Percentiles rank a stretch among this genome's conserved stretches.
phyloP scores from a whole-genome alignment of 75 land plant species.

The Sequoiadendron giganteum region DNA sequence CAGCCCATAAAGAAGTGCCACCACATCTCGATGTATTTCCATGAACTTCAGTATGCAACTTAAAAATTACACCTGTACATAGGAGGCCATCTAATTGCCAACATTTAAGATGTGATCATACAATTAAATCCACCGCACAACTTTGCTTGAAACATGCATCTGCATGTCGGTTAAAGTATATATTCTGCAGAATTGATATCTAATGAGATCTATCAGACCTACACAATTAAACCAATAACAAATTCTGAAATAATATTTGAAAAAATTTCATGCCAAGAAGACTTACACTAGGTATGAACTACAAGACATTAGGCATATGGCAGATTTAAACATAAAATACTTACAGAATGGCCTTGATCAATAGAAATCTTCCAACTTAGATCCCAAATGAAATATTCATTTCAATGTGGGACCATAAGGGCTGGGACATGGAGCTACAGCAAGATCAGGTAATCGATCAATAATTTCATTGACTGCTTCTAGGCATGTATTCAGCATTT shows the following conservation, averaged over 20 bases:
- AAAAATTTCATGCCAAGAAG: neutral
- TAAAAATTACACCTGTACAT: neutral
- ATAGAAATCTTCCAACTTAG: neutral
- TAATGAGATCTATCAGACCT: neutral
- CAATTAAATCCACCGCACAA: neutral
- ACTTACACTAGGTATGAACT: neutral
- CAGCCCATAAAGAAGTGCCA: neutral
- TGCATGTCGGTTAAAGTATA: neutral
- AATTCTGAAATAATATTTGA: neutral
- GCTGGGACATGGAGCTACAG: constrained; percentile 86
- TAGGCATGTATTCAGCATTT: constrained; percentile 66
- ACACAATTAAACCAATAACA: neutral
- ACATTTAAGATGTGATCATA: neutral
- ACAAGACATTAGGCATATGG: neutral
- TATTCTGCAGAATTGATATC: constrained; percentile 1
- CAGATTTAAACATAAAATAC: neutral
- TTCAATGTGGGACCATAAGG: constrained; percentile 69
- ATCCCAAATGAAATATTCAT: constrained; percentile 19
- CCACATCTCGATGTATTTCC: neutral
- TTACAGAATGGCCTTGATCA: neutral
- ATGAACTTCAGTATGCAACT: neutral
- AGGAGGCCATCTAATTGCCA: neutral
- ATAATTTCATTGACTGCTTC: constrained; percentile 62
- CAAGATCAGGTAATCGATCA: constrained; percentile 63
- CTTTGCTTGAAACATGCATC: neutral